Evolutionary conservation across 1,284 basidiomycete genomes (phyloP).

Genomic region (Leccinum solheimii): DNA sequence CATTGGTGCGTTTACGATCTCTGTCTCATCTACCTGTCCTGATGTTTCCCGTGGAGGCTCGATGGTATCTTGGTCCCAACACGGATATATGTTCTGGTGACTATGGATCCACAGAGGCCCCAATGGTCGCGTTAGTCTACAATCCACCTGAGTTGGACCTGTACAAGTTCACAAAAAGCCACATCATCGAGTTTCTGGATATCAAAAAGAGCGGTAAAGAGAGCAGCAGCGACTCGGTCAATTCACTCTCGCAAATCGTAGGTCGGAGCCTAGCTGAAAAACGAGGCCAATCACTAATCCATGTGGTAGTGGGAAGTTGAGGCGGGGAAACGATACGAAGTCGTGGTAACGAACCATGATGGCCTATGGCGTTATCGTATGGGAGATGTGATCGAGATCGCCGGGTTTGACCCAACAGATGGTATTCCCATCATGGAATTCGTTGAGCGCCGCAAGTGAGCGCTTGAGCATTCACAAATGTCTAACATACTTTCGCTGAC

Average conservation of each 20-base stretch:
- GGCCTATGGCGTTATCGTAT: background rate
- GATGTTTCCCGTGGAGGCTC: background rate
- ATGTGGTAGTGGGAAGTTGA: background rate
- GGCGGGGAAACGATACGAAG: background rate
- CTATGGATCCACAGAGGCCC: constrained; percentile 6
- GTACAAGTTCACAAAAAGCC: constrained; percentile 3
- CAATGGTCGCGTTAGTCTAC: constrained; percentile 9
- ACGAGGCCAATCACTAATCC: background rate
- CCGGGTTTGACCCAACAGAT: background rate
- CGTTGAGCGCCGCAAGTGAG: background rate
- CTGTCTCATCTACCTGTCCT: background rate
- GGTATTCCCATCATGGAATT: background rate
- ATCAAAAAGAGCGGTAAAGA: background rate
- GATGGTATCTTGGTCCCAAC: constrained; percentile 14
- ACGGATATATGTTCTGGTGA: background rate
- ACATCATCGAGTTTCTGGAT: background rate
- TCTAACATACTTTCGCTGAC: background rate
- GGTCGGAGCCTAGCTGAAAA: background rate
- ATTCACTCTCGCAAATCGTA: background rate
- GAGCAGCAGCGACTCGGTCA: background rate
- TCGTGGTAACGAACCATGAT: background rate
- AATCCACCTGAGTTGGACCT: constrained; percentile 5
- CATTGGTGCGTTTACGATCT: background rate
- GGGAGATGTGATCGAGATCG: background rate
- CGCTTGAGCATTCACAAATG: background rate